A percentile compares a stretch with the other conserved stretches of the same genome.
Conservation (phyloP, 495 filamentous ascomycete genomes). For the Neurospora sublineolata region DNA sequence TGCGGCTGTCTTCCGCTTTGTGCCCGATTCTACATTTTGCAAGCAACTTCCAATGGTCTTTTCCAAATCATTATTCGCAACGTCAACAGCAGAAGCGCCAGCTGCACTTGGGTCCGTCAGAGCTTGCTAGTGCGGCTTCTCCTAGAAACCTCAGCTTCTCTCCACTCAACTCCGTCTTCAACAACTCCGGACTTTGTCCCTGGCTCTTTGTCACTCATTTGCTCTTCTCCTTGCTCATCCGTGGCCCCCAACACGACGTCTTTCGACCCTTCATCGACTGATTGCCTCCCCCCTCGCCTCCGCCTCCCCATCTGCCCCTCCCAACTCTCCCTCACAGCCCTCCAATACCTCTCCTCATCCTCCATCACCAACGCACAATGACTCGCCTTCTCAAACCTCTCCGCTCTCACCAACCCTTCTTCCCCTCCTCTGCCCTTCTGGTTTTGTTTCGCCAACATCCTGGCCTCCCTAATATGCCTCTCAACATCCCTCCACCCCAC, state of each 20-base stretch:
- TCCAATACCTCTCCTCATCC: conserved; percentile 16
- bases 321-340: conserved; percentile 14
- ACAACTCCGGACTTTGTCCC: not conserved
- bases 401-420: not conserved
- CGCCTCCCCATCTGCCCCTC: conserved; percentile 5
- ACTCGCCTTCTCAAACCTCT: conserved; percentile 7
- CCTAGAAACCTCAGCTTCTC: not conserved
- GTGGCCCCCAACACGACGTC: not conserved
- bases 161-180: not conserved
- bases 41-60: too few species aligned
- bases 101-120: not conserved
- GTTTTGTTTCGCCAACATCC: not conserved
- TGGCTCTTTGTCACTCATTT: not conserved
- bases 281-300: not conserved
- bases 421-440: conserved; percentile 2
- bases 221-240: not conserved
- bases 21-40: not conserved
- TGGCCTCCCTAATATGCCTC: conserved; percentile 7
- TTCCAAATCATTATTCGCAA: not conserved
- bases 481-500: conserved; percentile 24
- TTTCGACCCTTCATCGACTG: too few species aligned
- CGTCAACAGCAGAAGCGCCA: not conserved
- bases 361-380: conserved; percentile 21
- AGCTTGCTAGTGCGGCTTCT: not conserved
- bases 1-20: not conserved